Base-by-base conservation (phyloP, 495 filamentous ascomycete genomes). In the Tuber calosporum region DNA sequence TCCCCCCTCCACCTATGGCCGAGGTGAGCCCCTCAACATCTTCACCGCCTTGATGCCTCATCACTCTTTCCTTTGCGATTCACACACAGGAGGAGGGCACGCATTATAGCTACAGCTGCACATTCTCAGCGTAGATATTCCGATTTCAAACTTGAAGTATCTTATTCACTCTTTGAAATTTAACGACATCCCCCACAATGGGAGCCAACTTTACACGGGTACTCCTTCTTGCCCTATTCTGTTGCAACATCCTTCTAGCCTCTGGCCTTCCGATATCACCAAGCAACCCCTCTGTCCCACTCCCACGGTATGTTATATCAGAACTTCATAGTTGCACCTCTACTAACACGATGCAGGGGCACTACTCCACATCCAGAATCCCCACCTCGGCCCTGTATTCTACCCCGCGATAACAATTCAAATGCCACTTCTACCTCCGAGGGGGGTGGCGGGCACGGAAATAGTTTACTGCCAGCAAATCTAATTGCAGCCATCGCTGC, bases 401-500 rank as follows among this genome's bases (percentile, higher is more conserved):
- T 62, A 34, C 53, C 53, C 26, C 53, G 53, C 26, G 0, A 17
- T 13, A 5, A 62, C 26, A 62, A 19, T 34, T 62, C 53, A 62
- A 62, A 4, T 15, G 2, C 26, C n/a, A 6, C 48, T 62, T 62
- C 48, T 58, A 15, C 53, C 26, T 58, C 53, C 15, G 40, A 36
- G 6, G 73, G 34, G 13, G 36, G 66, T 71, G 62, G 48, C 5
- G 41, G 66, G 0, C 6, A 72, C 30, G 37, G 72, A n/a, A 39
- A 42, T 36, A 9, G 30, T 19, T 58, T 70, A n/a, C 70, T 74
- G 48, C 58, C 71, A 39, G 68, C 74, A 53, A 77, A 78, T 11
- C 26, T 62, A 11, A 68, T 45, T 30, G 62, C 76, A 9, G 76
- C 74, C 17, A 77, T 78, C 19, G 75, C 75, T 66, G 76, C 74